Evolutionary conservation across 768 basidiomycete genomes (phyloP), one percentile per base, ranked within the genome.

Genomic region (Leccinum variicolor): DNA sequence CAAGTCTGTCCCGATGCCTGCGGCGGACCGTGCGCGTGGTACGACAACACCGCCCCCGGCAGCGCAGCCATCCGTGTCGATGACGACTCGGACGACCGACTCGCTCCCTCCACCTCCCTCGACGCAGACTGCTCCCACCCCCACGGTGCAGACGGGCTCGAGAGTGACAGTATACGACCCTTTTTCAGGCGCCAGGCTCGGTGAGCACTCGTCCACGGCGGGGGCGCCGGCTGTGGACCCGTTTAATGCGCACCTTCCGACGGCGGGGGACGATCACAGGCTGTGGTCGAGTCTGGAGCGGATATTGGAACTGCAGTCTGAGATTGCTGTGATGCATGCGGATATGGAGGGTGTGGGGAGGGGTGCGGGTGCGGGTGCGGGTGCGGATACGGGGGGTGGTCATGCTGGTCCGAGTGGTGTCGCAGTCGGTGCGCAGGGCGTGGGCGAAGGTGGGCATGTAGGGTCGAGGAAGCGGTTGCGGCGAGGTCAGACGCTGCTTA

Each of bases 271-370:
- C 49, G 79, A 79, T 60, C 81, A 81, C 52, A 82, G 80, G 53
- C 68, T 88, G 50, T 92, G 90, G 90, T 65, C 79, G 0, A 84
- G 86, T 59, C 79, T 92, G 15, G 82, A 83, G 19, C 79, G 78
- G 46, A 85, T 92, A n/a, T 69, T 89, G 60, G 85, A 85, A 36
- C 71, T 92, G 29, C 89, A 92, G 68, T 83, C 80, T 54, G 83
- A 89, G 61, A 83, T 92, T 33, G 84, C 89, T 6, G 76, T 74
- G 61, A 83, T 89, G 81, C 90, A 91, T 66, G 72, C 85, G 10
- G 83, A 86, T 25, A 88, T 92, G 87, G 90, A 92, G 68, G 80
- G 80, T 41, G 78, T 87, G 1, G 62, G 72, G 57, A 55, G 43
- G 11, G 52, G 45, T 14, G 17, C 3, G 3, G 33, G 33, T 34